Base-by-base conservation (phyloP, 345 rosid species). In the Reutealis trisperma region DNA sequence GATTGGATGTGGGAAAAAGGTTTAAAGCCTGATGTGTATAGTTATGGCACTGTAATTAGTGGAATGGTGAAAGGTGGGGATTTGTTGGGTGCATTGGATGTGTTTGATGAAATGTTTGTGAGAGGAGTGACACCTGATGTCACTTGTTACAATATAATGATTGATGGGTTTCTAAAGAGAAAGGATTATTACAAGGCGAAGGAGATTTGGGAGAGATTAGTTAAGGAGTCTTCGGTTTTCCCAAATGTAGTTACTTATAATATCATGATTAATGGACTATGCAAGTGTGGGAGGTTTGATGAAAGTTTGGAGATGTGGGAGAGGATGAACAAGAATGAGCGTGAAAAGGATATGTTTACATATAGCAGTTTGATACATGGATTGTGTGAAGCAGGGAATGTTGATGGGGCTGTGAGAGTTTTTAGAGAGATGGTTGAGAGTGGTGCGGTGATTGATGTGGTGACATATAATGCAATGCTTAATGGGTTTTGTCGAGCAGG, bases 21-120 rank as follows among this genome's bases (percentile, higher is more conserved):
- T 11, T 83, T 91, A 5, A 72, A 77, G 41, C 95, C 97, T 25
- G 86, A 89, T 84, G 89, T 87, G 68, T 83, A 73, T 71, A 92
- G 88, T 80, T 91, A 93, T 75, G 80, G 92, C 45, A 86, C 93
- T 55, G 65, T 93, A 75, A 89, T 96, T 1, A 70, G 67, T 71
- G 92, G 78, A 57, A 59, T 91, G 44, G 89, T 75, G 0, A 92
- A 87, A 89, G 76, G 69, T 27, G 95, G 92, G 66, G 82, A 91
- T 67, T 65, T 89, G 69, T 57, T 0, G n/a, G 86, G 79, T 75
- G 97, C 98, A 52, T 15, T 79, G 79, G 60, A 87, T 79, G 44
- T 94, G 93, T 91, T 93, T 79, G 95, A 96, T 55, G 99, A 92
- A 92, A 96, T 92, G 97, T 80, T 62, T 70, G 82, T 67, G 10